These are phyloP conservation scores for Gossypium sturtianum DNA, from an alignment of 345 rosid species.

Conservation along the genomic window DNA sequence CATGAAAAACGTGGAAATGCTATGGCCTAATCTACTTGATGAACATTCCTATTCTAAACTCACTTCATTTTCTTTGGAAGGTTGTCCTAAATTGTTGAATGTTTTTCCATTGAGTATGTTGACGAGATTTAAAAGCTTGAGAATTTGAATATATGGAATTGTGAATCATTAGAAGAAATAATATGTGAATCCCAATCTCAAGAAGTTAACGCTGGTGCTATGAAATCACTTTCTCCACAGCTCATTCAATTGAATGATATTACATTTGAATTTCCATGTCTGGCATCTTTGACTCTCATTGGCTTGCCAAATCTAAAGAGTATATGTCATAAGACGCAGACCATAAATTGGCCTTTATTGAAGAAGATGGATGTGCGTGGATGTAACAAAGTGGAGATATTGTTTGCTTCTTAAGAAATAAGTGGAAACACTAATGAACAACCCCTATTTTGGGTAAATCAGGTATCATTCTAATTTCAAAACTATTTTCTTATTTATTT, in stretches of 20 bases:
- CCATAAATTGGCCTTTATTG: too few relatives aligned
- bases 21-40: neutral
- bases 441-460: neutral
- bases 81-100: neutral
- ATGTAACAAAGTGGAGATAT: neutral
- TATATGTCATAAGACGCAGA: neutral
- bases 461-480: neutral
- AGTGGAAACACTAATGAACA: neutral
- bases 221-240: neutral
- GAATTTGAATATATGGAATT: rapidly evolving
- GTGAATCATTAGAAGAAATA: neutral
- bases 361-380: rapidly evolving
- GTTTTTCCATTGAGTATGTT: neutral
- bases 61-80: neutral
- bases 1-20: neutral
- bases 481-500: neutral
- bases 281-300: rapidly evolving
- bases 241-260: neutral
- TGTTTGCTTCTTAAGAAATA: neutral
- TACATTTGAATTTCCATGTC: neutral
- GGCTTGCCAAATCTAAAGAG: neutral
- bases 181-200: neutral
- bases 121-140: neutral
- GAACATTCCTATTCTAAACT: neutral
- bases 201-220: too few relatives aligned